These are phyloP conservation scores for Saccharum officinarum DNA, from an alignment of 176 grass and related monocot species.

Conservation along the genomic window DNA sequence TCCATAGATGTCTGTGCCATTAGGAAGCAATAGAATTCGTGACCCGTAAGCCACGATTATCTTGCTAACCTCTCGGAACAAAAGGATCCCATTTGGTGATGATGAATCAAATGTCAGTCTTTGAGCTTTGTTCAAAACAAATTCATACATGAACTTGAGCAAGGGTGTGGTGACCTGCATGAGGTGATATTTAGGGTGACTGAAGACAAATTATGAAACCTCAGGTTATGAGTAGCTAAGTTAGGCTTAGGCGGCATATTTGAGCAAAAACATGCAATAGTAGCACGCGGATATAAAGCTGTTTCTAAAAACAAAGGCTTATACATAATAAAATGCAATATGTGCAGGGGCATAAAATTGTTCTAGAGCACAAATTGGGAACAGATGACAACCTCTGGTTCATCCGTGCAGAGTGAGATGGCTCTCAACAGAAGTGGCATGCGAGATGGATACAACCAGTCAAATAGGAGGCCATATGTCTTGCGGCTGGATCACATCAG, in stretches of 20 bases:
- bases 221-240: constrained; percentile 1
- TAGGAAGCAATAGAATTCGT: constrained; percentile 87
- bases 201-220: constrained; percentile 15
- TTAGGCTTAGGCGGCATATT: constrained; percentile 5
- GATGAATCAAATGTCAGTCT: constrained; percentile 96
- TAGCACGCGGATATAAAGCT: not conserved
- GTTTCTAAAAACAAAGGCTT: constrained; percentile 1
- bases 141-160: constrained; percentile 93
- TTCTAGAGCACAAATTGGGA: constrained; percentile 27
- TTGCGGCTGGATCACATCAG: constrained; percentile 61
- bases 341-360: not conserved
- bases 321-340: constrained; percentile 4
- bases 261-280: constrained; percentile 8
- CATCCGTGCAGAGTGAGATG: constrained; percentile 78
- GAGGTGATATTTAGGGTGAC: constrained; percentile 23
- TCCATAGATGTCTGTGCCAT: constrained; percentile 72
- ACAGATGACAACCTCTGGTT: constrained; percentile 70
- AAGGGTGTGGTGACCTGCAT: constrained; percentile 94
- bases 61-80: constrained; percentile 98
- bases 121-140: constrained; percentile 97
- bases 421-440: constrained; percentile 91
- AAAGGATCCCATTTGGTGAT: constrained; percentile 98
- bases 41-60: constrained; percentile 95
- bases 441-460: constrained; percentile 90
- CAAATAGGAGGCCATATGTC: constrained; percentile 94